Evolutionary conservation across 2,329 filamentous ascomycete species (phyloP), one percentile per base, ranked within the genome.

Genomic region (Nannizzia gypsea): DNA sequence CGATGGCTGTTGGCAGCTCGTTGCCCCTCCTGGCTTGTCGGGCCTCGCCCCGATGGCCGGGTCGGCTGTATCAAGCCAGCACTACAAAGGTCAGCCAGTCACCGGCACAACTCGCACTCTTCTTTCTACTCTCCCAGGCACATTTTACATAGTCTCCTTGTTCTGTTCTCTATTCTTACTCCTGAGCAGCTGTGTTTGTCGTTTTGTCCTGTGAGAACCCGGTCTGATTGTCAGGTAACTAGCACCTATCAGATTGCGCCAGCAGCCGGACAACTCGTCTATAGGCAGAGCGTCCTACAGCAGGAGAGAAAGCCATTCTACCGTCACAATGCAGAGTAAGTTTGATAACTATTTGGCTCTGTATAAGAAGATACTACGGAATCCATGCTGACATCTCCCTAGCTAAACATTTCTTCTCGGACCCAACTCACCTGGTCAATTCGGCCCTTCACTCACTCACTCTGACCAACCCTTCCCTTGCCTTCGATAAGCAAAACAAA

Each of bases 381-480:
- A 6, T 36, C 31, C 13, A 36, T 36, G 31, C 31, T 62, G 24
- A 64, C 61, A 58, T 46, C 57, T 55, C 52, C 11, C 9, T 59
- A 76, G 74, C 72, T 60, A 95, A 93, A 78, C 91, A 96, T 77
- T 96, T 96, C 78, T 84, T 96, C 78, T 85, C 90, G 72, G 88
- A 95, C 71, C 84, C 90, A 46, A 83, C 84, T 58, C 81, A 87
- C 68, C 83, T 96, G 57, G 89, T 96, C 71, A 80, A 83, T 70
- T 80, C 84, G 46, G 88, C 91, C 50, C 83, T 96, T 20, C 81
- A 84, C 67, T 84, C 87, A 63, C 79, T 93, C 36, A 92, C 90
- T 22, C 77, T 88, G 63, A 90, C 88, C 57, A 96, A 96, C 73
- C 92, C 92, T 6, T 86, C 87, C 38, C 78, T 95, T 24, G 86